Evolutionary conservation across 2,329 filamentous ascomycete species (phyloP).

Genomic region (Daldinia eschscholtzii): DNA sequence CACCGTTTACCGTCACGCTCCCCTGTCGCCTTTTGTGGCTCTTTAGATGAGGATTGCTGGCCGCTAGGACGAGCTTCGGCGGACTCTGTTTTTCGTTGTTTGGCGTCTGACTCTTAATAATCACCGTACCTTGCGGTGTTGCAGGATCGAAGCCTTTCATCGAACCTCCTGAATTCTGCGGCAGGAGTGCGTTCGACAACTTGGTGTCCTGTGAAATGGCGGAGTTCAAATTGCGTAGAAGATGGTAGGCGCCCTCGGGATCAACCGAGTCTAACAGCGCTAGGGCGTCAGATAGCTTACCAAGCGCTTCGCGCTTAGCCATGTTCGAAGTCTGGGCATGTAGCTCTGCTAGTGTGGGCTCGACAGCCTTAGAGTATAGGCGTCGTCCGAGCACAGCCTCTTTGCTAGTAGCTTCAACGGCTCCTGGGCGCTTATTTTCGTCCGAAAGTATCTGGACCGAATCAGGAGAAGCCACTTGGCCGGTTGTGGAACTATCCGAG

Average conservation of each 20-base stretch:
- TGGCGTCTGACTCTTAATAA: conserved; percentile 63
- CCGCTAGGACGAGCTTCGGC: conserved; percentile 79
- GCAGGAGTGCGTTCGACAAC: conserved; percentile 65
- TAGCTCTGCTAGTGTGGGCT: conserved; percentile 85
- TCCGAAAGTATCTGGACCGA: conserved; percentile 62
- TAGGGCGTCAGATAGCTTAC: conserved; percentile 86
- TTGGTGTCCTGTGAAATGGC: conserved; percentile 77
- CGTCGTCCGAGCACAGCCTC: conserved; percentile 86
- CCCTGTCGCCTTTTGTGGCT: conserved; percentile 77
- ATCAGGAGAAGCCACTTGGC: conserved; percentile 56
- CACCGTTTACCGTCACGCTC: conserved; percentile 52
- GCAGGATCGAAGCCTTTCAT: conserved; percentile 53
- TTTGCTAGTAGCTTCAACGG: conserved; percentile 75
- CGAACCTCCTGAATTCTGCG: conserved; percentile 54
- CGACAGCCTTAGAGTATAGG: conserved; percentile 83
- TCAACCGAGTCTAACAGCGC: conserved; percentile 86
- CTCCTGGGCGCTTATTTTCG: conserved; percentile 73
- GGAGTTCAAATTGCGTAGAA: conserved; percentile 83
- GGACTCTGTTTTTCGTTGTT: conserved; percentile 61
- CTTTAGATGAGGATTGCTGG: conserved; percentile 87
- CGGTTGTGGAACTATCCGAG: conserved; percentile 72
- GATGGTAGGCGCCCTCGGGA: conserved; percentile 88
- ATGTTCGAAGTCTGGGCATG: conserved; percentile 79
- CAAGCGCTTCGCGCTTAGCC: conserved; percentile 84
- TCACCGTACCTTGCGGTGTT: conserved; percentile 67